These are phyloP conservation scores for Chrysanthemum makinoi DNA, from an alignment of 129 eudicot species.

Conservation along the genomic window DNA sequence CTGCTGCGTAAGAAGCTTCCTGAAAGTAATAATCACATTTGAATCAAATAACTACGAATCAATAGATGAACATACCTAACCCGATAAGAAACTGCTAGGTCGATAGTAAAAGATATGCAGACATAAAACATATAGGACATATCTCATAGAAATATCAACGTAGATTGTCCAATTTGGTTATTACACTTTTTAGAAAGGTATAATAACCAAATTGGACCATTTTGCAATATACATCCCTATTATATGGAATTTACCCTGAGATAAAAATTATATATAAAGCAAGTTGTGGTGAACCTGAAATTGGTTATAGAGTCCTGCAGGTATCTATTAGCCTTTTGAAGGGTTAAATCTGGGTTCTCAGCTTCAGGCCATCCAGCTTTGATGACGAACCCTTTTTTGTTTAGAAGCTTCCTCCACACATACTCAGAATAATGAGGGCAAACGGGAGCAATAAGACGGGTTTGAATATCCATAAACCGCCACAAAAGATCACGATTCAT, in stretches of 20 bases:
- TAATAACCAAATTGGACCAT: too few relatives aligned
- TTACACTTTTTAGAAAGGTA: too few relatives aligned
- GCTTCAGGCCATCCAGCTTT: conserved; percentile 85
- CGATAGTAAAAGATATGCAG: too few relatives aligned
- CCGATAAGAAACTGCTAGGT: too few relatives aligned
- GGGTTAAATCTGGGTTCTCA: conserved; percentile 66
- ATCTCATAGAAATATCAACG: too few relatives aligned
- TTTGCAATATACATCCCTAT: too few relatives aligned
- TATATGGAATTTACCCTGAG: too few relatives aligned
- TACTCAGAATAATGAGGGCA: conserved; percentile 86
- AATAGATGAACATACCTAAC: too few relatives aligned
- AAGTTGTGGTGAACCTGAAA: conserved; percentile 36
- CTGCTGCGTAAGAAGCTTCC: neutral
- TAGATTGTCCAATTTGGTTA: too few relatives aligned
- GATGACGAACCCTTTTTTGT: conserved; percentile 64
- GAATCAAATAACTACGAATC: too few relatives aligned
- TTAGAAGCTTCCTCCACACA: conserved; percentile 65
- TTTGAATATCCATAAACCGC: conserved; percentile 82
- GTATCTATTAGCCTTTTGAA: conserved; percentile 73
- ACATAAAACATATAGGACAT: too few relatives aligned
- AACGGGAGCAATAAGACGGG: conserved; percentile 76
- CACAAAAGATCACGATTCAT: conserved; percentile 70
- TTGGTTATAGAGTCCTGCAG: conserved; percentile 67
- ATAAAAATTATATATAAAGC: too few relatives aligned
- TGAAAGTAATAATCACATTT: neutral